A percentile compares a stretch with the other conserved stretches of the same genome.
phyloP scores from a whole-genome alignment of 1,284 basidiomycete species.

The Mycena citricolor region DNA sequence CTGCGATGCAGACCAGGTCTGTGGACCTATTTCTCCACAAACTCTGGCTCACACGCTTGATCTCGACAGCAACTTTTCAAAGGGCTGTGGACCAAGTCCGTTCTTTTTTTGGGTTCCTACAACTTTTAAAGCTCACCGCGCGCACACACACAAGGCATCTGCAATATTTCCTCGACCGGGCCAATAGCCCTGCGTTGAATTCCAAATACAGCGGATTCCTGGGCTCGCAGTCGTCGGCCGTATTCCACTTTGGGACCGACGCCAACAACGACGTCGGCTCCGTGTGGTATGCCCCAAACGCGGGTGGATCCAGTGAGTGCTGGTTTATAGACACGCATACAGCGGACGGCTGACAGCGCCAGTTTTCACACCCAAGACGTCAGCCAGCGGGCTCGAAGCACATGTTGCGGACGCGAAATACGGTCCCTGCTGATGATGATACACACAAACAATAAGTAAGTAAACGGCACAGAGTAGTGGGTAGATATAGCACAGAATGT shows the following conservation, averaged over 20 bases:
- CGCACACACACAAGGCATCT: slow-evolving; percentile 11
- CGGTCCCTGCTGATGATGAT: slow-evolving; percentile 25
- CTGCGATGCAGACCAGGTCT: slow-evolving; percentile 51
- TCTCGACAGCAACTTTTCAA: slow-evolving; percentile 19
- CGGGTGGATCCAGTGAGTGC: slow-evolving; percentile 7
- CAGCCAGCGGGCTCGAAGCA: slow-evolving; percentile 33
- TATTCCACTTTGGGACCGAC: slow-evolving; percentile 20
- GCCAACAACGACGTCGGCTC: slow-evolving; percentile 9
- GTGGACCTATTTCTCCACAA: slow-evolving; percentile 2
- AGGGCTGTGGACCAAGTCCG: slow-evolving; percentile 35
- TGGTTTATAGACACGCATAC: neutral
- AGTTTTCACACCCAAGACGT: slow-evolving; percentile 32
- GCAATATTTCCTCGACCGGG: slow-evolving; percentile 34
- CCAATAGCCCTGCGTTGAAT: slow-evolving; percentile 25
- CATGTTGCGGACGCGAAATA: slow-evolving; percentile 31
- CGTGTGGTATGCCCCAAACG: slow-evolving; percentile 22
- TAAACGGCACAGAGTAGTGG: no score
- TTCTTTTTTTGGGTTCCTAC: neutral
- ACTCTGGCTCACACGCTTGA: neutral
- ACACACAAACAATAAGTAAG: no score
- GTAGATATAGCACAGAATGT: no score
- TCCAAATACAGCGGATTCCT: slow-evolving; percentile 32
- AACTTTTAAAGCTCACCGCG: no score
- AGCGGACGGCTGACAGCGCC: slow-evolving; percentile 26
- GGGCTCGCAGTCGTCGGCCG: slow-evolving; percentile 28